These are phyloP conservation scores for Glonium stellatum DNA, from an alignment of 495 filamentous ascomycete species.

Conservation along the genomic window DNA sequence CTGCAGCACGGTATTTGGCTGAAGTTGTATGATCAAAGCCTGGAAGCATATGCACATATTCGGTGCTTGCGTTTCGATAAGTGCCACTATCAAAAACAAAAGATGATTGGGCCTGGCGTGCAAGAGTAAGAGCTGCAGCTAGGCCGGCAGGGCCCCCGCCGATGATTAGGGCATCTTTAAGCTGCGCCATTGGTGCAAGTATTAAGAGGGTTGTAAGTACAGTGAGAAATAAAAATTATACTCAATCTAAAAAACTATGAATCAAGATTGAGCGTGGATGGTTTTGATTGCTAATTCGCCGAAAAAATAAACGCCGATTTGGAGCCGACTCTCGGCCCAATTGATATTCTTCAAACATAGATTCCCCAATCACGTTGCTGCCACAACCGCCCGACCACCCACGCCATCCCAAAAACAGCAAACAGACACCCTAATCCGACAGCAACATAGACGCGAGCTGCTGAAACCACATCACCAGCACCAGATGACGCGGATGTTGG, in stretches of 20 bases:
- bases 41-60: slow-evolving; percentile 48
- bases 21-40: slow-evolving; percentile 39
- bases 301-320: background rate
- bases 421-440: no score
- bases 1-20: slow-evolving; percentile 11
- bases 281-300: background rate
- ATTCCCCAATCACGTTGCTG: no score
- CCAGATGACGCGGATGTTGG: no score
- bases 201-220: background rate
- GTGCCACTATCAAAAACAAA: slow-evolving; percentile 45
- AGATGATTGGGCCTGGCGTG: slow-evolving; percentile 42
- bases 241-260: background rate
- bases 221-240: background rate
- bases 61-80: slow-evolving; percentile 44
- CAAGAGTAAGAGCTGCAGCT: slow-evolving; percentile 41
- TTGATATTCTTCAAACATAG: no score
- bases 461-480: no score
- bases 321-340: no score
- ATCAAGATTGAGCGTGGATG: background rate
- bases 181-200: slow-evolving; percentile 8
- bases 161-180: slow-evolving; percentile 47
- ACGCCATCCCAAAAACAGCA: no score
- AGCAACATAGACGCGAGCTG: no score
- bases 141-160: slow-evolving; percentile 54
- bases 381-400: no score